These are phyloP conservation scores for Wickerhamiella allomyrinae DNA, from an alignment of 805 yeast species.

Conservation along the genomic window DNA sequence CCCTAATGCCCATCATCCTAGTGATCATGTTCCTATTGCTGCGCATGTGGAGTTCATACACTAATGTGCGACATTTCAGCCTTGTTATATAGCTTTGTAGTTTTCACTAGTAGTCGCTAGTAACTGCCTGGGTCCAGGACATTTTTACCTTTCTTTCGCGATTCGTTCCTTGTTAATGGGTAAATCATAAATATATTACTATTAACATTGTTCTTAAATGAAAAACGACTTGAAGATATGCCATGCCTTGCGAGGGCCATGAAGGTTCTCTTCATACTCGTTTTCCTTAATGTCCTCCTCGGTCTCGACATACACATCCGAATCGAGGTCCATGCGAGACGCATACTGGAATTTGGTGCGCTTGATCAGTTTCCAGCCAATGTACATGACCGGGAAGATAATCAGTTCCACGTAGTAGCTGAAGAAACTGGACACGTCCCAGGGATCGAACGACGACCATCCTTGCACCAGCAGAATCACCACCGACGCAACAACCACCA, in stretches of 20 bases:
- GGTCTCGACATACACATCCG: conserved; percentile 49
- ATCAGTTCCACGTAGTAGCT: conserved; percentile 52
- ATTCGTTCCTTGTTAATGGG: too few species aligned
- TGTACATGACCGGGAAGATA: conserved; percentile 37
- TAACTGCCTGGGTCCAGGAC: too few species aligned
- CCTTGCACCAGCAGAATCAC: conserved; percentile 47
- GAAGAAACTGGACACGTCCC: conserved; percentile 51
- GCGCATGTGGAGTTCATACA: conserved; percentile 53
- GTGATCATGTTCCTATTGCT: conserved; percentile 85
- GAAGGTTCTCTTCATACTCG: conserved; percentile 28
- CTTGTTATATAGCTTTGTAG: too few species aligned
- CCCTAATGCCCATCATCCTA: conserved; percentile 87
- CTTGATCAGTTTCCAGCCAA: conserved; percentile 44
- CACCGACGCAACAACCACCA: conserved; percentile 33
- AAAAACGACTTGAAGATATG: conserved; percentile 14
- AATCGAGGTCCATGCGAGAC: conserved; percentile 65
- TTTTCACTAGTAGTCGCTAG: too few species aligned
- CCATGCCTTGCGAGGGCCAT: conserved; percentile 32
- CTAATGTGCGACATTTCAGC: too few species aligned
- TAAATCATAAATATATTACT: too few species aligned
- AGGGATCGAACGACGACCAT: conserved; percentile 49
- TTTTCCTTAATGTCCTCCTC: conserved; percentile 34
- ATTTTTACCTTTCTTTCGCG: neutral
- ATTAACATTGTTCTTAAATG: conserved; percentile 1
- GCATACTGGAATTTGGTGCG: conserved; percentile 51